phyloP scores from a whole-genome alignment of 306 rosid species.

The Senna tora region DNA sequence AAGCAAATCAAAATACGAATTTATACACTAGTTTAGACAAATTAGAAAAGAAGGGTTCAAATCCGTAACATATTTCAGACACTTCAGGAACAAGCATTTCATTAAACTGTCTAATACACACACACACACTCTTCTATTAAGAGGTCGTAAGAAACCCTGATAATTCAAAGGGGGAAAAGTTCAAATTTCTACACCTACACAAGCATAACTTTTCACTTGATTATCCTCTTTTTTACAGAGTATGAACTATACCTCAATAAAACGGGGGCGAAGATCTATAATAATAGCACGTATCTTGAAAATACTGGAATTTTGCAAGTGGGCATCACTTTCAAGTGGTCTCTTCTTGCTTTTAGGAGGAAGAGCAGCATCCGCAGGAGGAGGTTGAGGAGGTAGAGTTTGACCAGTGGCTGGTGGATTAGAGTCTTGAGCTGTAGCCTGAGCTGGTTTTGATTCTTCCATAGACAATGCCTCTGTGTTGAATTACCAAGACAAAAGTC shows the following conservation, averaged over 20 bases:
- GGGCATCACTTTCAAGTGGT: constrained; percentile 46
- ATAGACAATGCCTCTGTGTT: not conserved
- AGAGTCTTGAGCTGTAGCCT: constrained; percentile 19
- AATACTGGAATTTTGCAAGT: constrained; percentile 41
- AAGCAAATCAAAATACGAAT: not conserved
- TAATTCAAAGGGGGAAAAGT: not conserved
- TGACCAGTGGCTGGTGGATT: constrained; percentile 9
- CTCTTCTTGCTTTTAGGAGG: constrained; percentile 49
- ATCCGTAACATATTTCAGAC: not conserved
- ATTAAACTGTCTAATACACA: not conserved
- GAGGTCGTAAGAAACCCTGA: constrained; percentile 7
- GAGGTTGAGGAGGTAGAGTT: constrained; percentile 27
- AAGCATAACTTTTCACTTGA: not conserved
- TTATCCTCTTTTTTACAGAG: not conserved
- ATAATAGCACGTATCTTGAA: constrained; percentile 67
- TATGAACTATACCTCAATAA: constrained; percentile 53
- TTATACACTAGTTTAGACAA: constrained; percentile 4
- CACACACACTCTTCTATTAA: not conserved
- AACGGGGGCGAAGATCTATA: constrained; percentile 79
- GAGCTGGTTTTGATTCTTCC: constrained; percentile 45
- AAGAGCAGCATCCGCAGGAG: not conserved
- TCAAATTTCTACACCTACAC: not conserved
- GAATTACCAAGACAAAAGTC: not conserved
- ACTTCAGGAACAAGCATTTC: not conserved
- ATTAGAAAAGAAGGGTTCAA: not conserved